Evolutionary conservation across 2,329 filamentous ascomycete species (phyloP).

Genomic region (Trematosphaeria pertusa): DNA sequence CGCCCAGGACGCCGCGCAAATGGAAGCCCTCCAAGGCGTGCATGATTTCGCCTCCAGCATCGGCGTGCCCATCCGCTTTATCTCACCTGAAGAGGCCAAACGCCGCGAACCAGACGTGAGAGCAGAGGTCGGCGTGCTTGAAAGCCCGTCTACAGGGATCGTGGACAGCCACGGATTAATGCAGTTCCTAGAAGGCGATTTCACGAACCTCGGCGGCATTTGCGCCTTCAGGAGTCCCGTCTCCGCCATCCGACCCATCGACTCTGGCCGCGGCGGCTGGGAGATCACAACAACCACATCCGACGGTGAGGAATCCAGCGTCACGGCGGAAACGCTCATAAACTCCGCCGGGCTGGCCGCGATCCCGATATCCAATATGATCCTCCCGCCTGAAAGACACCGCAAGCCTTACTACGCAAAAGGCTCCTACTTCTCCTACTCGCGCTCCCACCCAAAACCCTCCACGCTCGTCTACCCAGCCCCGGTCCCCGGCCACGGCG

Average conservation of each 20-base stretch:
- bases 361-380: constrained; percentile 79
- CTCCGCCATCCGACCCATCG: constrained; percentile 62
- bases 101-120: constrained; percentile 76
- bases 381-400: constrained; percentile 66
- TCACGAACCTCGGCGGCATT: constrained; percentile 79
- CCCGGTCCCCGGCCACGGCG: constrained; percentile 79
- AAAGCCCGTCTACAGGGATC: constrained; percentile 86
- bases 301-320: constrained; percentile 55
- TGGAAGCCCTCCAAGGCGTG: constrained; percentile 65
- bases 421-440: constrained; percentile 92
- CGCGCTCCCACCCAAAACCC: constrained; percentile 68
- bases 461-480: constrained; percentile 85
- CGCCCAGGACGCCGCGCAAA: constrained; percentile 78
- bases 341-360: constrained; percentile 87
- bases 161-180: constrained; percentile 87
- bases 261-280: constrained; percentile 69
- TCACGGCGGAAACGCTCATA: constrained; percentile 78
- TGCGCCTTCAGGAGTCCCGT: constrained; percentile 75
- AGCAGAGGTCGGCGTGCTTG: constrained; percentile 76
- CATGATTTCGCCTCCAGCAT: constrained; percentile 62
- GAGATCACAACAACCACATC: constrained; percentile 62
- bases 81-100: constrained; percentile 67
- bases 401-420: constrained; percentile 81
- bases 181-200: constrained; percentile 76
- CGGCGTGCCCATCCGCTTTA: constrained; percentile 74